A percentile compares a stretch with the other conserved stretches of the same genome.
Conservation (phyloP, 1,284 basidiomycete genomes). For the Cutaneotrichosporon sp. region DNA sequence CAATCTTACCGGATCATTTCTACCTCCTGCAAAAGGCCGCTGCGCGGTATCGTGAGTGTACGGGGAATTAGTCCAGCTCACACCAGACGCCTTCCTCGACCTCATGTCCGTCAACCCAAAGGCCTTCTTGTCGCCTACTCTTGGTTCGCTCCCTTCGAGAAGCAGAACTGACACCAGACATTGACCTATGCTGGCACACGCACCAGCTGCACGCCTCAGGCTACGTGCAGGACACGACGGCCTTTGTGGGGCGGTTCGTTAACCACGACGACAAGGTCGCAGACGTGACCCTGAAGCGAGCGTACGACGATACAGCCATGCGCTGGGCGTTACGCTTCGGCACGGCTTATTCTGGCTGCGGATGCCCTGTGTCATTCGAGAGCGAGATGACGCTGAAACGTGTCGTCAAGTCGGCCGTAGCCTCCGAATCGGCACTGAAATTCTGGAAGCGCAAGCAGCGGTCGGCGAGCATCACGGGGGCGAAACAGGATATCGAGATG, state of each 20-base stretch:
- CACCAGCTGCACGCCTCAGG: constrained; percentile 40
- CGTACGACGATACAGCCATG: constrained; percentile 27
- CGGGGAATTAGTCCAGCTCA: not conserved
- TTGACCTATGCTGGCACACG: constrained; percentile 52
- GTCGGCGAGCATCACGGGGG: constrained; percentile 4
- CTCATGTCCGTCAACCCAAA: constrained; percentile 29
- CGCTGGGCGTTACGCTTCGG: constrained; percentile 33
- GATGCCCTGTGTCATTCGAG: constrained; percentile 13
- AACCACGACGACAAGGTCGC: constrained; percentile 45
- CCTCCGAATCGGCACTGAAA: constrained; percentile 8
- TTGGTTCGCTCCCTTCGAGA: constrained; percentile 17
- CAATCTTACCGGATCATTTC: constrained; percentile 9
- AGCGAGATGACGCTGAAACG: constrained; percentile 2
- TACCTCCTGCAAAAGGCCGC: constrained; percentile 34
- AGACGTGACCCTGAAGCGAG: constrained; percentile 28
- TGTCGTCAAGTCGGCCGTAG: not conserved
- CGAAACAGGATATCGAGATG: not conserved
- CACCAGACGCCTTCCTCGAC: constrained; percentile 43
- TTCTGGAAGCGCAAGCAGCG: constrained; percentile 15
- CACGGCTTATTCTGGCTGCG: constrained; percentile 22
- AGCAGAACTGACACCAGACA: constrained; percentile 35
- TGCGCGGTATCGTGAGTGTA: constrained; percentile 40
- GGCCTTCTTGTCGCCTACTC: constrained; percentile 31
- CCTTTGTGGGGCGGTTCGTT: constrained; percentile 27
- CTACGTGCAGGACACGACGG: constrained; percentile 31